Evolutionary conservation across 495 filamentous ascomycete genomes (phyloP).

Genomic region (Corynascus novoguineensis): DNA sequence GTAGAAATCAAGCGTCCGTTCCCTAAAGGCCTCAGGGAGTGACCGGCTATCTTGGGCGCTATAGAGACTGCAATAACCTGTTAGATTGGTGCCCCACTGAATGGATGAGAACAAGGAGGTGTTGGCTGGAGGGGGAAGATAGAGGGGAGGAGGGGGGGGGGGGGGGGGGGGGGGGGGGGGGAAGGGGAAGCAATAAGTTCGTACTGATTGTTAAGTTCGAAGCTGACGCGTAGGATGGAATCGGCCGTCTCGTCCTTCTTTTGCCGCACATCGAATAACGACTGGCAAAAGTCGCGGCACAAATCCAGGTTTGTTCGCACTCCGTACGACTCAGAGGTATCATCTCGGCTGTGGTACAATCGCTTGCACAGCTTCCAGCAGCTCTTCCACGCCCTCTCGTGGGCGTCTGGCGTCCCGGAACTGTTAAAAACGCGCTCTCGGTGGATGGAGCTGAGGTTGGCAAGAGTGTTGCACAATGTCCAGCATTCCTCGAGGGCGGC

Average conservation of each 20-base stretch:
- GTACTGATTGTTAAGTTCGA: constrained; percentile 86
- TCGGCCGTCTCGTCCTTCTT: constrained; percentile 71
- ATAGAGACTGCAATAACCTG: constrained; percentile 53
- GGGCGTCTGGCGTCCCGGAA: constrained; percentile 61
- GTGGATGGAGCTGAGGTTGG: constrained; percentile 77
- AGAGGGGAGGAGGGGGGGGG: no score
- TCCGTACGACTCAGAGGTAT: constrained; percentile 60
- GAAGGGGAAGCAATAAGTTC: constrained; percentile 9
- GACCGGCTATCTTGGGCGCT: constrained; percentile 77
- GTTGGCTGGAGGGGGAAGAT: no score
- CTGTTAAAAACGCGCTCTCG: constrained; percentile 69
- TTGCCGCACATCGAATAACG: constrained; percentile 76
- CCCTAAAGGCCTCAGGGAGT: constrained; percentile 80
- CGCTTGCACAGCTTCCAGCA: constrained; percentile 90
- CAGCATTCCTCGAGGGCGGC: constrained; percentile 83
- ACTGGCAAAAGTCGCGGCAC: constrained; percentile 86
- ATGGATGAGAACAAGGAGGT: not conserved
- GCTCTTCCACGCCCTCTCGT: constrained; percentile 83
- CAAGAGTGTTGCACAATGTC: constrained; percentile 88
- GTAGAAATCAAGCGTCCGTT: constrained; percentile 88
- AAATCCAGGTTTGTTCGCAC: constrained; percentile 75
- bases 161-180: not conserved
- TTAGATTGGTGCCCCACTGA: constrained; percentile 16
- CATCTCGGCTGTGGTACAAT: constrained; percentile 73
- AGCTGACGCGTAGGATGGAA: constrained; percentile 83